Conservation (phyloP, 768 basidiomycete genomes). For the Gymnopilus junonius region DNA sequence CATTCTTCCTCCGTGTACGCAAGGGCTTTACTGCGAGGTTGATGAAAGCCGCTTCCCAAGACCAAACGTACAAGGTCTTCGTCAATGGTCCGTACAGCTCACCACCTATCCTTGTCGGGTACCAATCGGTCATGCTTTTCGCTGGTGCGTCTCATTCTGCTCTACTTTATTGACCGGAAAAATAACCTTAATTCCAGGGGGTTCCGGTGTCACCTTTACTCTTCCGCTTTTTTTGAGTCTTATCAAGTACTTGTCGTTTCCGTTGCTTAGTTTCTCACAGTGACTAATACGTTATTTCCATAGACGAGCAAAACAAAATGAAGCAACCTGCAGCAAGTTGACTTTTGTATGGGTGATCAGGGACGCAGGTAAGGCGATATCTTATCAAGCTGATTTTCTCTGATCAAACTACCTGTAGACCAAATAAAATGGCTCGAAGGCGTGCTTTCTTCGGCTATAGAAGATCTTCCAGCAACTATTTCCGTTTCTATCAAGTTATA, state of each 20-base stretch:
- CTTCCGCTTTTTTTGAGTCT: slow-evolving; percentile 48
- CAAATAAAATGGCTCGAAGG: slow-evolving; percentile 53
- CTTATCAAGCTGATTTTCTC: background rate
- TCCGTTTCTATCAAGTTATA: slow-evolving; percentile 44
- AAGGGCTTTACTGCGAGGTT: slow-evolving; percentile 65
- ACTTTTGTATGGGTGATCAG: slow-evolving; percentile 52
- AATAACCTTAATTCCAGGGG: slow-evolving; percentile 33
- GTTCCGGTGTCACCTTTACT: slow-evolving; percentile 54
- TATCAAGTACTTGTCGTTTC: slow-evolving; percentile 34
- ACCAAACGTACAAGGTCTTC: slow-evolving; percentile 41
- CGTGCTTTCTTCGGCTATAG: slow-evolving; percentile 35
- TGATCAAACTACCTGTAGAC: slow-evolving; percentile 17
- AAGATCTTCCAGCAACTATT: slow-evolving; percentile 31
- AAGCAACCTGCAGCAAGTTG: slow-evolving; percentile 33
- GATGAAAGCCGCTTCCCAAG: slow-evolving; percentile 30
- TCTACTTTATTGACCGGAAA: background rate
- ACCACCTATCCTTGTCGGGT: slow-evolving; percentile 38
- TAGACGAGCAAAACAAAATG: slow-evolving; percentile 31
- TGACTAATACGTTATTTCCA: background rate
- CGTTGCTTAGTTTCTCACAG: background rate
- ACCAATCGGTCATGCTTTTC: slow-evolving; percentile 43
- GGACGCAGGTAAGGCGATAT: slow-evolving; percentile 34
- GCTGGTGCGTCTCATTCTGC: slow-evolving; percentile 34
- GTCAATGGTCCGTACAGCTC: slow-evolving; percentile 58
- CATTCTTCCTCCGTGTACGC: slow-evolving; percentile 62